Base-by-base conservation (phyloP, 1,284 basidiomycete genomes). In the Trichosporon coremiiforme region DNA sequence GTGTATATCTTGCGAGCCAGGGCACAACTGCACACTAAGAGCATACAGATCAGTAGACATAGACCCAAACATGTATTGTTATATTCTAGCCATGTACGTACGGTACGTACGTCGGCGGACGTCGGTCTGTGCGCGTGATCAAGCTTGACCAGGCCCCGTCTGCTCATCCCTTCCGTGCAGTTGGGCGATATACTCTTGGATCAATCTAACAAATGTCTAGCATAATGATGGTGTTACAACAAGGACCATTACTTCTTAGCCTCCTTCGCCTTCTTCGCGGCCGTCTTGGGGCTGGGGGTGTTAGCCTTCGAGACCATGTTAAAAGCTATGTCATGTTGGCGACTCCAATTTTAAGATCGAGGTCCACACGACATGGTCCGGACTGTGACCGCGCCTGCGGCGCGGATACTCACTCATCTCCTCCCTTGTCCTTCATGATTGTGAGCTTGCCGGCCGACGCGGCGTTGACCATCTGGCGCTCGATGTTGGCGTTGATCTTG, bases 401-500 rank as follows among this genome's bases (percentile, higher is more conserved):
- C 25, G 25, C 25, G 25, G 3, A 5, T 10, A 50, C 68, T 66
- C 55, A 69, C 65, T 66, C 72, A 35, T 80, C 79, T 31, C 76
- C 79, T 9, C 74, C 74, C 70, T 75, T 77, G 66, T 72, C 73
- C 72, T 88, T 84, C 92, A 95, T 93, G 82, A 95, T 94, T 31
- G 91, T 93, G 71, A 95, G 85, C 81, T 92, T 93, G 66, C 83
- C 83, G 47, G 89, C 86, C 6, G 90, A 91, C 12, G 94, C 93
- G n/a, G 92, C 92, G 67, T 89, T 85, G 35, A 93, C 91, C 89
- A 94, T 92, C 83, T 95, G 93, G 70, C 88, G 87, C 83, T 96
- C 94, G 77, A 96, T 94, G 36, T 90, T 92, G 80, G 89, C 89
- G 81, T 91, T 93, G 80, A 95, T 94, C 84, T 93, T 94, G 68